phyloP scores from a whole-genome alignment of 768 basidiomycete species.

The Roridomyces roridus region DNA sequence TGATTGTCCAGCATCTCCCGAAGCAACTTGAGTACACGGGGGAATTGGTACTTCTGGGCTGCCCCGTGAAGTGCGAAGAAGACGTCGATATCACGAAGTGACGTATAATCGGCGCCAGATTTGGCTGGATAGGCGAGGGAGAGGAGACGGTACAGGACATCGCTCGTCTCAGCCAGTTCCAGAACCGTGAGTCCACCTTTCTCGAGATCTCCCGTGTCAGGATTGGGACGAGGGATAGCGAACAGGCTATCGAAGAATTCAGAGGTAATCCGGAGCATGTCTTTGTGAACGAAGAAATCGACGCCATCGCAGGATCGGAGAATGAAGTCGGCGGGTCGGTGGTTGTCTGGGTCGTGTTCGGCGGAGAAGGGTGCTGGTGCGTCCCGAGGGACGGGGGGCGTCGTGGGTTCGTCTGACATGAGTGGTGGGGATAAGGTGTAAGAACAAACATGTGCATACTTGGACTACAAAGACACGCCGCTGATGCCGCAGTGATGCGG shows the following conservation, averaged over 20 bases:
- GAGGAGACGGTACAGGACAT: conserved; percentile 2
- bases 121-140: conserved; percentile 7
- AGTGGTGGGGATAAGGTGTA: no score
- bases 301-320: conserved; percentile 3
- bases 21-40: neutral
- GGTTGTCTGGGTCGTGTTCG: neutral
- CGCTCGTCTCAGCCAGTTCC: neutral
- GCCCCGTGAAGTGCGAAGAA: neutral
- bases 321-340: neutral
- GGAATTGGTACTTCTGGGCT: conserved; percentile 11
- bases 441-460: no score
- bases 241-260: conserved; percentile 1
- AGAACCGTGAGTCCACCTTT: neutral
- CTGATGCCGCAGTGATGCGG: no score
- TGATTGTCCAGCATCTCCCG: conserved; percentile 1
- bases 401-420: no score
- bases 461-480: no score
- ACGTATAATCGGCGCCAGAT: neutral
- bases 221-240: neutral
- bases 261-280: conserved; percentile 6
- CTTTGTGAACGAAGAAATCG: conserved; percentile 5
- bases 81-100: conserved; percentile 3
- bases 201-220: neutral
- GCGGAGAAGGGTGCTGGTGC: neutral
- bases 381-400: neutral